Base-by-base conservation (phyloP, 257 asterid genomes). In the Asclepias syriaca region DNA sequence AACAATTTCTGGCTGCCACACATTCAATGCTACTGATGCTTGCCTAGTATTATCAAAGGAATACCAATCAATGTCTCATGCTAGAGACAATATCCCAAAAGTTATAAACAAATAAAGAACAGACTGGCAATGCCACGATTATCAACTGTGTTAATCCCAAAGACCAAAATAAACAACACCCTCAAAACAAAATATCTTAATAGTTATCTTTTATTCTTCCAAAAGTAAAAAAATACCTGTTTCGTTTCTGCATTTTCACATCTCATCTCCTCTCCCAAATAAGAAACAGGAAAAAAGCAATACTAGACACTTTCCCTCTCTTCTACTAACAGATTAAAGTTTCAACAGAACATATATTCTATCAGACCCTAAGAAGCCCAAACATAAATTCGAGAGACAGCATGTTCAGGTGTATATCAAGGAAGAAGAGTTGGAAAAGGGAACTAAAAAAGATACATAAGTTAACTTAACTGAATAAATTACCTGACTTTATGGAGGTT, bases 1-100 rank as follows among this genome's bases (percentile, higher is more conserved):
- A 49, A 94, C 72, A 68, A 89, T 73, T 78, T 88, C 97, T 6
- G 99, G 98, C 81, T 94, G 98, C 98, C 98, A 94, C 72, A 94
- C 96, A 22, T 88, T 86, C 82, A 88, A 64, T 11, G 96, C 91
- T 50, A 87, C 90, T 55, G 96, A 84, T 69, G 95, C 97, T 81
- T 85, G 90, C 87, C 96, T 92, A 81, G 70, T 58, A 77, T 59
- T 66, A 72, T 66, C 72, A 24, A 57, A 72, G 24, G 27, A 58
- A 72, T 70, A 34, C 40, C 72, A 18, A 12, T 49, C 72, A 18
- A 7, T 49, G 14, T 2, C 18, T 77, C 70, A 68, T 57, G n/a
- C 54, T 54, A 40, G 34, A 39, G 57, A 56, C 22, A 11, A n/a
- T 24, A 51, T 21, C 24, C 43, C 27, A 68, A 46, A 54, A 32